Conservation (phyloP, 2,329 filamentous ascomycete genomes). For the Aspergillus sp. region DNA sequence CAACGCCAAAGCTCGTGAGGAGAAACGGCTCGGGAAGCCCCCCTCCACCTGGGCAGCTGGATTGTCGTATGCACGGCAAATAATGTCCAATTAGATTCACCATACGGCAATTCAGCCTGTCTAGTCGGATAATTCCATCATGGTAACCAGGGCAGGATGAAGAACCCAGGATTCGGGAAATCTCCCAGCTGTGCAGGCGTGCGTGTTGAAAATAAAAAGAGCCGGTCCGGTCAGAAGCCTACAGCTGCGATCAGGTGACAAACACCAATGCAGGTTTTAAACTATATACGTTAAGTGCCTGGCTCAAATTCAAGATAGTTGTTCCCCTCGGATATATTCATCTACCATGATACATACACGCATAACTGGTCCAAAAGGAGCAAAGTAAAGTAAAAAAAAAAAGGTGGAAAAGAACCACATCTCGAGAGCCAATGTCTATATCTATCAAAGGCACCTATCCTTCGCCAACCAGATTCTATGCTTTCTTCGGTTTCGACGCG, state of each 20-base stretch:
- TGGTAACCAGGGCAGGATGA: too few species aligned
- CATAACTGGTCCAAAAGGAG: slow-evolving; percentile 16
- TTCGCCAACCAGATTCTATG: slow-evolving; percentile 25
- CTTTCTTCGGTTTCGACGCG: slow-evolving; percentile 36
- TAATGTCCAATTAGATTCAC: background rate
- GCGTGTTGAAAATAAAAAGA: background rate
- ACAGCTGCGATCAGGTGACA: background rate
- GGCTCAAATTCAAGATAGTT: background rate
- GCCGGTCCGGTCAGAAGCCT: background rate
- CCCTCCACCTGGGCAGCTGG: too few species aligned
- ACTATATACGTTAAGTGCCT: background rate
- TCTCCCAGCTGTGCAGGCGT: background rate
- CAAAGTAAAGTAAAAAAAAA: background rate
- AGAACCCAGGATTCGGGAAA: too few species aligned
- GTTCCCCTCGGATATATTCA: slow-evolving; percentile 6
- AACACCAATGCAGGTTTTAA: background rate
- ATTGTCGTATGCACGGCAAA: background rate
- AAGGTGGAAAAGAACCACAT: slow-evolving; percentile 1
- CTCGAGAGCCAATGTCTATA: slow-evolving; percentile 18
- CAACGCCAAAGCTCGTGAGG: background rate
- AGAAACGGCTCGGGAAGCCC: background rate
- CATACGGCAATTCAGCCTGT: background rate
- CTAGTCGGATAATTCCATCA: background rate
- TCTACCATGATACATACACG: slow-evolving; percentile 20
- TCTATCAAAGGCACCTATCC: slow-evolving; percentile 19